phyloP scores from a whole-genome alignment of 495 filamentous ascomycete genomes.

The Penicillium paxilli region DNA sequence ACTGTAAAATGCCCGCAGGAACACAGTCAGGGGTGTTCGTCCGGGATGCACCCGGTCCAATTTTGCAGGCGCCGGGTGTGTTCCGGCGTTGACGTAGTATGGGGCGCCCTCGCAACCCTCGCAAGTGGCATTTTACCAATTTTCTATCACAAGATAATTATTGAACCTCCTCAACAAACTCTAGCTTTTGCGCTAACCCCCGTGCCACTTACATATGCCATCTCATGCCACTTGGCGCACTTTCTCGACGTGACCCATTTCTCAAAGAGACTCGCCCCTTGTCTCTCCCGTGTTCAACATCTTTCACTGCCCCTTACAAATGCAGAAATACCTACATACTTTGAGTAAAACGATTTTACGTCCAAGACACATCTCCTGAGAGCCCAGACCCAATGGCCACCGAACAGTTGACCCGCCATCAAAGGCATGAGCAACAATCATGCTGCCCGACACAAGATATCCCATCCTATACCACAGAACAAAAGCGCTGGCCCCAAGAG shows the following conservation, averaged over 20 bases:
- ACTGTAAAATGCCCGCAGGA: not conserved
- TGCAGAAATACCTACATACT: not conserved
- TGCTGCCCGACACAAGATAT: not conserved
- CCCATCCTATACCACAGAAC: not conserved
- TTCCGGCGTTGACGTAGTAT: constrained; percentile 24
- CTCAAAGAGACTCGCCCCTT: not conserved
- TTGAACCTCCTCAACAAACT: not conserved
- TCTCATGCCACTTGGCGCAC: not conserved
- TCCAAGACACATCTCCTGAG: not conserved
- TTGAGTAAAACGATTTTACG: not conserved
- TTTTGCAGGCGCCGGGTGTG: constrained; percentile 12
- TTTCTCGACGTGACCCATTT: not conserved
- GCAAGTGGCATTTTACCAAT: constrained; percentile 3
- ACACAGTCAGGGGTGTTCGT: not conserved
- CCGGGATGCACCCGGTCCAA: constrained; percentile 18
- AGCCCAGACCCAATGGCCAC: not conserved
- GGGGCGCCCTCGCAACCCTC: constrained; percentile 9
- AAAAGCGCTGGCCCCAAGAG: constrained; percentile 2
- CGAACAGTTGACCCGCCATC: not conserved
- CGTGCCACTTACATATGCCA: not conserved
- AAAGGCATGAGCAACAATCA: not conserved
- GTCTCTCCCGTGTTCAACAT: not conserved
- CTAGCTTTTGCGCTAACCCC: not conserved
- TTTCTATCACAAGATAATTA: not conserved
- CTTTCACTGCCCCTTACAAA: not conserved